Percentiles rank a stretch among this genome's conserved stretches.
phyloP scores from a whole-genome alignment of 768 basidiomycete species.

The Leucocoprinus birnbaumii region DNA sequence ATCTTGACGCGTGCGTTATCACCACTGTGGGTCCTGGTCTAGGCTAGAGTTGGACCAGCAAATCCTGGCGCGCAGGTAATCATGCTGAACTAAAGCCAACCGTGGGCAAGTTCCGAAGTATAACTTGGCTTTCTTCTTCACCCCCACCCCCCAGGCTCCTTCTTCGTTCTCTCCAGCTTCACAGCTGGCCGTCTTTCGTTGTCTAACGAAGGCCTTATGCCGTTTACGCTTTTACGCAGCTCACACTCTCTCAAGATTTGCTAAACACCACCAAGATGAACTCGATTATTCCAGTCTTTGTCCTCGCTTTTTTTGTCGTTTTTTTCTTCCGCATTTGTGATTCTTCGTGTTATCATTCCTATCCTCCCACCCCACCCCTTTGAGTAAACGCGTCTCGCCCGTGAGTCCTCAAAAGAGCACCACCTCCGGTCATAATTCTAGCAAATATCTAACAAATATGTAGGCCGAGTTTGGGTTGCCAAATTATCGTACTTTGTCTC shows the following conservation, averaged over 20 bases:
- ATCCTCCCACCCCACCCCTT: conserved; percentile 70
- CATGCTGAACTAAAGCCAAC: conserved; percentile 20
- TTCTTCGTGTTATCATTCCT: conserved; percentile 73
- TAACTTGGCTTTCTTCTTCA: conserved; percentile 19
- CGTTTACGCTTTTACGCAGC: conserved; percentile 37
- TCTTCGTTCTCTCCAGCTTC: conserved; percentile 21
- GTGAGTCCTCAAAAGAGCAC: conserved; percentile 35
- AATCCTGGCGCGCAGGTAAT: conserved; percentile 19
- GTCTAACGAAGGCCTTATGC: conserved; percentile 40
- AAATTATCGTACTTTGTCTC: conserved; percentile 62
- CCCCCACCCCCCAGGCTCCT: conserved; percentile 13
- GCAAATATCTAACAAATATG: too few species aligned
- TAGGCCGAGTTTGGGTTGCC: conserved; percentile 78
- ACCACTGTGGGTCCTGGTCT: conserved; percentile 16
- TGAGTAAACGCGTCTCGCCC: conserved; percentile 72
- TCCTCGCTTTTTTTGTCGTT: conserved; percentile 71
- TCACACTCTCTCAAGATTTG: conserved; percentile 43
- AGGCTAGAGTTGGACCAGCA: neutral
- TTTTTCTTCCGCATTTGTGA: conserved; percentile 68
- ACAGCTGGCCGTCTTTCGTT: conserved; percentile 28
- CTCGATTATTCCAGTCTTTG: conserved; percentile 63
- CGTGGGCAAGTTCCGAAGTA: conserved; percentile 34
- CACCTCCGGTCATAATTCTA: too few species aligned
- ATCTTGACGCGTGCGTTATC: conserved; percentile 5
- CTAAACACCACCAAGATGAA: conserved; percentile 46